A percentile compares a stretch with the other conserved stretches of the same genome.
Conservation (phyloP, 495 filamentous ascomycete genomes). For the Penicillium riverlandense region DNA sequence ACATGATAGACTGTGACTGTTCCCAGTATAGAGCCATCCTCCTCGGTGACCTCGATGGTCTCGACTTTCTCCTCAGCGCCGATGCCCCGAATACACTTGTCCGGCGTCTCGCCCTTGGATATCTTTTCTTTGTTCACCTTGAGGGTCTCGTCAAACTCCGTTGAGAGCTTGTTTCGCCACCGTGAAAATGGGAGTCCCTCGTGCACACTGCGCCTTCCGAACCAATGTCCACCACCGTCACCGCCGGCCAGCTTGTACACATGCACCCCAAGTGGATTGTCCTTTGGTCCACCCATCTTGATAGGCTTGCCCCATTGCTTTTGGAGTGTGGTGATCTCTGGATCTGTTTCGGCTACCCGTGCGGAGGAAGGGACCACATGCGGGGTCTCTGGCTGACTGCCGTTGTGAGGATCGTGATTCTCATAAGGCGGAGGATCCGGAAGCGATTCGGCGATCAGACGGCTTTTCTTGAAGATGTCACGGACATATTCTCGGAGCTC, state of each 20-base stretch:
- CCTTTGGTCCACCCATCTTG: conserved; percentile 53
- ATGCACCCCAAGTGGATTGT: conserved; percentile 68
- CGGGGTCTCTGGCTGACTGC: conserved; percentile 13
- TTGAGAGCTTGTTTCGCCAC: conserved; percentile 45
- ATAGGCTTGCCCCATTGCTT: conserved; percentile 82
- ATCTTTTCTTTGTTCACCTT: conserved; percentile 53
- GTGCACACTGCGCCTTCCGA: conserved; percentile 79
- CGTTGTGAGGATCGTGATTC: background rate
- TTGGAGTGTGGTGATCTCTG: conserved; percentile 46
- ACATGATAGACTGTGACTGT: conserved; percentile 63
- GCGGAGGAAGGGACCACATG: conserved; percentile 45
- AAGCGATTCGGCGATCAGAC: conserved; percentile 69
- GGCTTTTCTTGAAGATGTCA: conserved; percentile 55
- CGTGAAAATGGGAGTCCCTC: conserved; percentile 64
- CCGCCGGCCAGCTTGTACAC: conserved; percentile 74
- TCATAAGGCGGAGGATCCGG: conserved; percentile 47
- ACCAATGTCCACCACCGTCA: conserved; percentile 85
- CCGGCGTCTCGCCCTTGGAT: conserved; percentile 21
- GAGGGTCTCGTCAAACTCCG: conserved; percentile 47
- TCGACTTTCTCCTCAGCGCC: conserved; percentile 71
- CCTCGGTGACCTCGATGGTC: conserved; percentile 32
- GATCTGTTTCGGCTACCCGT: conserved; percentile 41
- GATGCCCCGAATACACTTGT: conserved; percentile 68
- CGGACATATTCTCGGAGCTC: conserved; percentile 46
- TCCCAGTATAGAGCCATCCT: conserved; percentile 44